phyloP scores from a whole-genome alignment of 139 green algal genomes.

The Edaphochlamys debaryana region DNA sequence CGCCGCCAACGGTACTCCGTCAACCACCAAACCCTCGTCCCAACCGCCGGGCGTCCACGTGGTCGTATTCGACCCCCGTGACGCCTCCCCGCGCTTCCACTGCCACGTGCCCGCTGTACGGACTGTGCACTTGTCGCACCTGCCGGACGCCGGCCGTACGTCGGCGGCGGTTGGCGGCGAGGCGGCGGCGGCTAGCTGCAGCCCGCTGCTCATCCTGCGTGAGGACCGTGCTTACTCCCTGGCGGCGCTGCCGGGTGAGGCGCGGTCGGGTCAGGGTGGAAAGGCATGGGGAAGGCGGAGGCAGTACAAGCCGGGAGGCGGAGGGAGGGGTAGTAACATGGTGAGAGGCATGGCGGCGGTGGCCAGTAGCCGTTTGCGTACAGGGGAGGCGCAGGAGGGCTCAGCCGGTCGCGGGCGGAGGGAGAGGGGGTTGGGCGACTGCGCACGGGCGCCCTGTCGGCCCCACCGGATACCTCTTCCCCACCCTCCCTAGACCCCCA shows the following conservation, averaged over 20 bases:
- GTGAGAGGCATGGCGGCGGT: not conserved
- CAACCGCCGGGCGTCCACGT: constrained; percentile 34
- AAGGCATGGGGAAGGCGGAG: too few species aligned
- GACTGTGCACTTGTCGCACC: constrained; percentile 40
- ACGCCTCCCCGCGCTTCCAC: constrained; percentile 25
- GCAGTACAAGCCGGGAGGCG: too few species aligned
- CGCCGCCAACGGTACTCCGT: constrained; percentile 7
- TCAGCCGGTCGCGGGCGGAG: too few species aligned
- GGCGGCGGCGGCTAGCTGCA: constrained; percentile 6
- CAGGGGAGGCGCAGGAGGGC: too few species aligned
- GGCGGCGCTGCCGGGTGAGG: constrained; percentile 1
- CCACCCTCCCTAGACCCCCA: too few species aligned
- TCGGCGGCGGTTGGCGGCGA: not conserved
- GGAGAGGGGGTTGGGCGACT: too few species aligned
- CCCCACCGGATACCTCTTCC: too few species aligned
- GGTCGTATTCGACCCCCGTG: constrained; percentile 54
- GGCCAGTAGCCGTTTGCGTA: not conserved
- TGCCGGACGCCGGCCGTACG: constrained; percentile 1
- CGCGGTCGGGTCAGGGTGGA: too few species aligned
- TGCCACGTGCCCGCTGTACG: constrained; percentile 31
- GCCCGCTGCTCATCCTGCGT: constrained; percentile 64
- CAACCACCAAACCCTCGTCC: not conserved
- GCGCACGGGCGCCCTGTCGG: too few species aligned
- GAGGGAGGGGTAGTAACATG: not conserved
- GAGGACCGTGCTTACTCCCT: constrained; percentile 54